phyloP scores from a whole-genome alignment of 139 green algal species.

The Haematococcus lacustris region DNA sequence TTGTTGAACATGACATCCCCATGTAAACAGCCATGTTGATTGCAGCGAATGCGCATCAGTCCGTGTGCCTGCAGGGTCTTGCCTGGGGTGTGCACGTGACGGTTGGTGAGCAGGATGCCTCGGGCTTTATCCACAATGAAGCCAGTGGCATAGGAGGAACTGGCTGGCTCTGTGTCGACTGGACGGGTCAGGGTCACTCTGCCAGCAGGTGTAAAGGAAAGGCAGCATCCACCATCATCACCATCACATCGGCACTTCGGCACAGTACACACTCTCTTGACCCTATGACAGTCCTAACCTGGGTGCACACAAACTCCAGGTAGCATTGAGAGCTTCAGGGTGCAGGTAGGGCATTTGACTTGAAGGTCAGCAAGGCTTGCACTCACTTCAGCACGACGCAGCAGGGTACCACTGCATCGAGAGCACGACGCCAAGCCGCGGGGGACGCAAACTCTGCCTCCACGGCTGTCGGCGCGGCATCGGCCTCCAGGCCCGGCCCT shows the following conservation, averaged over 20 bases:
- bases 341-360: not conserved
- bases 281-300: not conserved
- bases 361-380: not conserved
- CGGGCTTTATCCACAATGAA: slow-evolving; percentile 81
- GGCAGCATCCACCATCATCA: not conserved
- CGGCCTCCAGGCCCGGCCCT: no score
- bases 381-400: slow-evolving; percentile 59
- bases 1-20: no score
- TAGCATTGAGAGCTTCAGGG: not conserved
- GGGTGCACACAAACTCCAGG: not conserved
- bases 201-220: not conserved
- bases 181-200: slow-evolving; percentile 62
- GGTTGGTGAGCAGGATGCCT: slow-evolving; percentile 87
- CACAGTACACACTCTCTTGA: slow-evolving; percentile 14
- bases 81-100: slow-evolving; percentile 83
- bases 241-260: not conserved
- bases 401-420: slow-evolving; percentile 55
- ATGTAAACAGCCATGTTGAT: no score
- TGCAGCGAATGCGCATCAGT: no score
- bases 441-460: no score
- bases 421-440: slow-evolving; percentile 47
- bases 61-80: no score
- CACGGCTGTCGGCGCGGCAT: no score
- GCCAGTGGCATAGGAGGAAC: slow-evolving; percentile 63
- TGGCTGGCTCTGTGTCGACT: slow-evolving; percentile 80